phyloP scores from a whole-genome alignment of 1,284 basidiomycete genomes.

The Cutaneotrichosporon sp. region DNA sequence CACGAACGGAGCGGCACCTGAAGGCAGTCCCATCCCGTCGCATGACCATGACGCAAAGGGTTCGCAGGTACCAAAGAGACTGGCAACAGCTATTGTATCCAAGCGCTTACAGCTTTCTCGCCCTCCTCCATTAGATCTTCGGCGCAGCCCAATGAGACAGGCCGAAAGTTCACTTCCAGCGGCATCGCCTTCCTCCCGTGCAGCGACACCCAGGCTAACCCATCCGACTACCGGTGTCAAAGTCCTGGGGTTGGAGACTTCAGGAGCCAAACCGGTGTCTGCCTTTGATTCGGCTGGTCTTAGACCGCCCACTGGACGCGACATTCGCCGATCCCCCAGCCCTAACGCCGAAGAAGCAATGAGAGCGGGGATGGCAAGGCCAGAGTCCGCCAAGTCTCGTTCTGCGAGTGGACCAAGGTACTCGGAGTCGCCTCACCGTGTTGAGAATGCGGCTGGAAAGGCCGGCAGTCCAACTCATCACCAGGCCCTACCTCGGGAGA shows the following conservation, averaged over 20 bases:
- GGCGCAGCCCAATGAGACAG: not conserved
- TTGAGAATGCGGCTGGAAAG: not conserved
- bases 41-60: constrained; percentile 4
- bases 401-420: not conserved
- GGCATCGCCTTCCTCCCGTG: constrained; percentile 4
- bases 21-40: not conserved
- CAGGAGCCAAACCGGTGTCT: not conserved
- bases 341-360: constrained; percentile 14
- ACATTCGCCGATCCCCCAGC: constrained; percentile 34
- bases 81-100: constrained; percentile 5
- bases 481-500: not conserved
- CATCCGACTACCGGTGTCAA: constrained; percentile 12
- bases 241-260: not conserved
- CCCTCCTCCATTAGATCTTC: constrained; percentile 18
- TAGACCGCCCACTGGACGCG: constrained; percentile 31
- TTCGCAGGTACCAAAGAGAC: constrained; percentile 14
- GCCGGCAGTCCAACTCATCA: not conserved
- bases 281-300: constrained; percentile 3
- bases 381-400: not conserved
- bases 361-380: not conserved
- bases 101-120: constrained; percentile 27
- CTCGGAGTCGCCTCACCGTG: not conserved
- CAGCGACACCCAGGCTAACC: constrained; percentile 7
- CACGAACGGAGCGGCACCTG: not conserved
- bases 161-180: not conserved